Evolutionary conservation across 2,329 filamentous ascomycete genomes (phyloP).

Genomic region (Cercospora zeae-maydis): DNA sequence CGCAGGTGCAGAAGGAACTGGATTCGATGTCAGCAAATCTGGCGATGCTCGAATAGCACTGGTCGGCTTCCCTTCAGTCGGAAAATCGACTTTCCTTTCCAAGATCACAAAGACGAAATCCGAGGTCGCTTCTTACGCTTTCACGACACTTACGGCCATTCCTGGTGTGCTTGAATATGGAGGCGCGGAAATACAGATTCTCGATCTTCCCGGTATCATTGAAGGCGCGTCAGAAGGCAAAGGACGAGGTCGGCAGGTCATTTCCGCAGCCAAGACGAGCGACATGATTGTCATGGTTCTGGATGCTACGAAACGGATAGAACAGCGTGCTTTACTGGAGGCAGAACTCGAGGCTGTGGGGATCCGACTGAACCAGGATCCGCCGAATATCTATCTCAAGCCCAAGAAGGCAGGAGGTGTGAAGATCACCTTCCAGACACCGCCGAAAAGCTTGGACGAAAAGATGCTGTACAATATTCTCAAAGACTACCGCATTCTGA

Average conservation of each 20-base stretch:
- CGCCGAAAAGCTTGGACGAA: constrained; percentile 89
- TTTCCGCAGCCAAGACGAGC: constrained; percentile 96
- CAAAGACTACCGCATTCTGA: constrained; percentile 97
- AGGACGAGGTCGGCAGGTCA: constrained; percentile 91
- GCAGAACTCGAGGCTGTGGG: constrained; percentile 92
- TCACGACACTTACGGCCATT: constrained; percentile 96
- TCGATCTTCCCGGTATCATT: constrained; percentile 97
- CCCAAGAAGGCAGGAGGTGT: constrained; percentile 92
- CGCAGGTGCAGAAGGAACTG: constrained; percentile 72
- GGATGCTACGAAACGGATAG: constrained; percentile 92
- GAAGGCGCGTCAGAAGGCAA: constrained; percentile 95
- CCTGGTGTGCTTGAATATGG: constrained; percentile 97
- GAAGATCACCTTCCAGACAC: constrained; percentile 93
- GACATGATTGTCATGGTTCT: constrained; percentile 96
- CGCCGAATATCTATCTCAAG: constrained; percentile 98
- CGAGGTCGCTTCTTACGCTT: constrained; percentile 92
- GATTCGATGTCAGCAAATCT: constrained; percentile 88
- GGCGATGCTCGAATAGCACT: constrained; percentile 95
- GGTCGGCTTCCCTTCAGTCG: constrained; percentile 97
- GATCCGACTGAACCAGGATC: constrained; percentile 85
- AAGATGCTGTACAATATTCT: constrained; percentile 98
- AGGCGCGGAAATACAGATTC: constrained; percentile 94
- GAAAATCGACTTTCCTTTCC: constrained; percentile 97
- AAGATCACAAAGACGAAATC: constrained; percentile 98
- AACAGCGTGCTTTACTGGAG: constrained; percentile 85